Percentiles rank a stretch among this genome's conserved stretches.
These are phyloP conservation scores for Theileria annulata DNA, from an alignment of 169 alveolate genomes.

Conservation along the genomic window DNA sequence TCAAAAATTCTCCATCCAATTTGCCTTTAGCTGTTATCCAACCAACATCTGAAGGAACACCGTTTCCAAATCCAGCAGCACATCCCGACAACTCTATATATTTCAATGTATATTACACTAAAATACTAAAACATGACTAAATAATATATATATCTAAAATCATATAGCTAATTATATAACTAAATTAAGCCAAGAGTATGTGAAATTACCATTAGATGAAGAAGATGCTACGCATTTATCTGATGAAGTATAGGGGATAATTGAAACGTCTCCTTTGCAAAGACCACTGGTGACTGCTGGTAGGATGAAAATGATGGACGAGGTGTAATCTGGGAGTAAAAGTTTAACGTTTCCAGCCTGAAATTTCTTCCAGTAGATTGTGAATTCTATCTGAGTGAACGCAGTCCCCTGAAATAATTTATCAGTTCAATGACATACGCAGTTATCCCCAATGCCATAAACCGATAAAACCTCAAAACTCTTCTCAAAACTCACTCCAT, in stretches of 20 bases:
- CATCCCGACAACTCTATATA: slow-evolving; percentile 29
- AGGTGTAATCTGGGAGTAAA: slow-evolving; percentile 42
- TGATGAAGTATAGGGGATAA: slow-evolving; percentile 38
- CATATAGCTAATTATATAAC: no score
- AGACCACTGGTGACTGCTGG: slow-evolving; percentile 45
- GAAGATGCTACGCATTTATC: slow-evolving; percentile 60
- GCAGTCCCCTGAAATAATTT: slow-evolving; percentile 26
- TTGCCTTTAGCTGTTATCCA: slow-evolving; percentile 41
- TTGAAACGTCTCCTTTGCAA: slow-evolving; percentile 53
- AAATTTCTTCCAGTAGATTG: slow-evolving; percentile 28
- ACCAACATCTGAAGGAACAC: slow-evolving; percentile 21
- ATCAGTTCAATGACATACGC: slow-evolving; percentile 19
- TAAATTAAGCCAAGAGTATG: no score
- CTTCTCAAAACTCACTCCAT: slow-evolving; percentile 41
- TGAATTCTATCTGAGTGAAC: slow-evolving; percentile 37
- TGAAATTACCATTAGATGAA: slow-evolving; percentile 20
- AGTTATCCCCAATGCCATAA: slow-evolving; percentile 43
- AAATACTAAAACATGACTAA: no score
- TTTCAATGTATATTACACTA: no score
- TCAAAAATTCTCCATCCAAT: slow-evolving; percentile 12
- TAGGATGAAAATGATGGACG: slow-evolving; percentile 47
- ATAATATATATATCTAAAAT: no score
- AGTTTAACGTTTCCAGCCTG: slow-evolving; percentile 46
- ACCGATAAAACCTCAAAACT: slow-evolving; percentile 45
- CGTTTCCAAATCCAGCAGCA: slow-evolving; percentile 48